Percentiles rank a stretch among this genome's conserved stretches.
phyloP scores from a whole-genome alignment of 305 asterid genomes.

The Fraxinus platypoda region DNA sequence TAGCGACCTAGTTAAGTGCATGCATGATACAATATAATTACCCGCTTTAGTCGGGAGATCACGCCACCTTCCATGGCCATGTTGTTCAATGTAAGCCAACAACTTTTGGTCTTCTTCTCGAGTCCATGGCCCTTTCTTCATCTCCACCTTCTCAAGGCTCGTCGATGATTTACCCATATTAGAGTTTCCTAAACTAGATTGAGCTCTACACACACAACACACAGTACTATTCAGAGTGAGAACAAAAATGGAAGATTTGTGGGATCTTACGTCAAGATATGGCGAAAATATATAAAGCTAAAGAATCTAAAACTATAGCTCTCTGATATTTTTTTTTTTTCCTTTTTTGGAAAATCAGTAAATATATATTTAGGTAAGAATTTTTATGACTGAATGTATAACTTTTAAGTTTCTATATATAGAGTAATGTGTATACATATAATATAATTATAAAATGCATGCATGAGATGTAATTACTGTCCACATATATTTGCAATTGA shows the following conservation, averaged over 20 bases:
- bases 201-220: not conserved
- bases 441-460: not conserved
- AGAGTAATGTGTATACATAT: too few relatives aligned
- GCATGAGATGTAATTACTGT: not conserved
- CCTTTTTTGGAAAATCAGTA: not conserved
- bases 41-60: conserved; percentile 60
- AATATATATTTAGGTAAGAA: not conserved
- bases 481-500: not conserved
- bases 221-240: not conserved
- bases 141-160: conserved; percentile 24
- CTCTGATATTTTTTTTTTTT: not conserved
- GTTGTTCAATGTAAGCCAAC: conserved; percentile 36
- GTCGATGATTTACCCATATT: conserved; percentile 25
- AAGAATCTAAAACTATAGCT: not conserved
- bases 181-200: conserved; percentile 8
- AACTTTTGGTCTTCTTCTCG: conserved; percentile 62
- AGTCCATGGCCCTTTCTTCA: conserved; percentile 74
- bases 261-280: not conserved
- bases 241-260: not conserved
- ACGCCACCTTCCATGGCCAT: conserved; percentile 72
- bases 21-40: not conserved
- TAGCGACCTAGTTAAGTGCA: not conserved
- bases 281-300: not conserved
- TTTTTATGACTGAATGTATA: not conserved
- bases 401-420: too few relatives aligned